Evolutionary conservation across 2,329 filamentous ascomycete genomes (phyloP), one percentile per base, ranked within the genome.

Genomic region (Pyricularia grisea): DNA sequence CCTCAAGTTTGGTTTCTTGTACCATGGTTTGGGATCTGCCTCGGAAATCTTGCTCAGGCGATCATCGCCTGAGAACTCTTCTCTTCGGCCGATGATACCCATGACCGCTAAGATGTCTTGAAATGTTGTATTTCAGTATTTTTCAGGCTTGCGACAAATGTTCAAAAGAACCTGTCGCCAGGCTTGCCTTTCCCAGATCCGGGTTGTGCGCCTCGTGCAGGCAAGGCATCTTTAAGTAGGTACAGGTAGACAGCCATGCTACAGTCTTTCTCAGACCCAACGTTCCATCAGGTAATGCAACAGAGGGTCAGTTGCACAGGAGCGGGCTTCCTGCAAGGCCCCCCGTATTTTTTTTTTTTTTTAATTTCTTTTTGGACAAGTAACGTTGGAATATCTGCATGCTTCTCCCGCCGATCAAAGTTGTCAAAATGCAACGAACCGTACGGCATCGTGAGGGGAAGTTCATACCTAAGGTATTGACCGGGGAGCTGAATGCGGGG

Each of bases 1-100:
- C 30, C 78, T 73, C 68, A 81, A 72, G 69, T 80, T 79, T 1
- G 77, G 78, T 68, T 81, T 81, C 31, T 77, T 72, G 71, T 80
- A 81, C 80, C 79, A 81, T 73, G 70, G 73, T 36, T 73, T 75
- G 23, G 73, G 74, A 71, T 80, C 78, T 2, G 74, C 74, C 58
- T 77, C 70, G 14, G 78, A 78, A 50, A 80, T 79, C 68, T 58
- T 58, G 25, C 42, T 31, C 7, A 67, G 66, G 12, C 66, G 23
- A 30, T 67, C 66, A 30, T 67, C 66, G 27, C 33, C 36, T 23
- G 66, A 58, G 36, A 67, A 27, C 2, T 30, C 23, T 55, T 67
- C 66, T 25, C 9, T 67, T 14, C 61, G 14, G 66, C 66, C 66
- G 50, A 67, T 67, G 12, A 67, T 63, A 33, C 23, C 42, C 42